Evolutionary conservation across 1,139 yeast species (phyloP).

Genomic region (Taphrina deformans): DNA sequence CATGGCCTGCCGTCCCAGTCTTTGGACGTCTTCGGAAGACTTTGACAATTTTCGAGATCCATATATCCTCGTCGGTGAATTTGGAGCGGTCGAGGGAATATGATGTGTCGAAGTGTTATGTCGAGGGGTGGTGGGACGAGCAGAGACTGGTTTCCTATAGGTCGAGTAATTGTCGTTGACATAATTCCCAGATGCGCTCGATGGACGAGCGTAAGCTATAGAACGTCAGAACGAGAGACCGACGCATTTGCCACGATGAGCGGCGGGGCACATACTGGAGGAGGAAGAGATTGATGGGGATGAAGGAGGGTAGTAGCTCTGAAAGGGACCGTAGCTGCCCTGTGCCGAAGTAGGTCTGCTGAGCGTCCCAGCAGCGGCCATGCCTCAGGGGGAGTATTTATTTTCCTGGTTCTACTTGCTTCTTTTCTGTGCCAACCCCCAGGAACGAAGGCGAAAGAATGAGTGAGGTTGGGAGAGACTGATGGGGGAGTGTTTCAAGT

Average conservation of each 20-base stretch:
- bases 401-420: too few relatives aligned
- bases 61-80: slow-evolving; percentile 1
- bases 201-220: slow-evolving; percentile 19
- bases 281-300: slow-evolving; percentile 20
- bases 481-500: not conserved
- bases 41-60: not conserved
- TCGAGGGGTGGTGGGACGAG: slow-evolving; percentile 16
- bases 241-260: not conserved
- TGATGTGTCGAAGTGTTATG: slow-evolving; percentile 24
- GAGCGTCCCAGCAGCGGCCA: slow-evolving; percentile 29
- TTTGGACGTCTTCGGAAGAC: slow-evolving; percentile 7
- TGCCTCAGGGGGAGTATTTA: slow-evolving; percentile 1
- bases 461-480: not conserved
- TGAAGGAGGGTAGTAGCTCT: slow-evolving; percentile 6
- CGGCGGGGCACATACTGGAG: not conserved
- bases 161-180: not conserved
- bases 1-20: not conserved
- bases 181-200: slow-evolving; percentile 27
- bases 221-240: not conserved
- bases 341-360: slow-evolving; percentile 25
- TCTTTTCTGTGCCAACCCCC: too few relatives aligned
- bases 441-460: too few relatives aligned
- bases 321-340: slow-evolving; percentile 17
- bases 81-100: not conserved
- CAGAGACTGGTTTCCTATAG: slow-evolving; percentile 5